Evolutionary conservation across 1,284 basidiomycete species (phyloP).

Genomic region (Rhodotorula sp.): DNA sequence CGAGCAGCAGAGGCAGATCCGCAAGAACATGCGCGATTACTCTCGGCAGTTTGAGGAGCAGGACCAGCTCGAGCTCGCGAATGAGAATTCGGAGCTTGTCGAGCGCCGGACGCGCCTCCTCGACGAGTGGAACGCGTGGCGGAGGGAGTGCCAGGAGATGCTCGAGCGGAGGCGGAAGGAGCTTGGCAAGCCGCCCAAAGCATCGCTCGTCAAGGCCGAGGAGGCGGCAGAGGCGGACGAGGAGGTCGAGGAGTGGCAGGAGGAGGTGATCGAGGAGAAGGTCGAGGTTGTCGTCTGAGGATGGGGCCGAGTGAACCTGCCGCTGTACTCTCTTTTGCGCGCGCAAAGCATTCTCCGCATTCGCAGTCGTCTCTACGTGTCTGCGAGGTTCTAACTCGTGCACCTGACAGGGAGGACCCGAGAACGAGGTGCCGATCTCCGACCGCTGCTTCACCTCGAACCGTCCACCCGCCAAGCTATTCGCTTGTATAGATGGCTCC

Average conservation of each 20-base stretch:
- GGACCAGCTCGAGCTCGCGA: conserved; percentile 91
- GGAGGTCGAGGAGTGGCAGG: conserved; percentile 75
- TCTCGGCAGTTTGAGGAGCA: conserved; percentile 93
- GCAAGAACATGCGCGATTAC: conserved; percentile 89
- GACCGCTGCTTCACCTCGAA: too few relatives aligned
- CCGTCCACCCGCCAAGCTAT: too few relatives aligned
- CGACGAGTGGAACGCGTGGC: conserved; percentile 99
- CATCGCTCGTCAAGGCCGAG: conserved; percentile 64
- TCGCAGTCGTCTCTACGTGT: too few relatives aligned
- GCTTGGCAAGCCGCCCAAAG: conserved; percentile 54
- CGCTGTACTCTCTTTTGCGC: too few relatives aligned
- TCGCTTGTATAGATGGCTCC: too few relatives aligned
- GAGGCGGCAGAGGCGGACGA: conserved; percentile 92
- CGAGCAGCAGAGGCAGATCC: conserved; percentile 83
- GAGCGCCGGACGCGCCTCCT: conserved; percentile 87
- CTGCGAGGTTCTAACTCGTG: too few relatives aligned
- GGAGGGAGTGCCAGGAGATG: conserved; percentile 49
- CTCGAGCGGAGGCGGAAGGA: conserved; percentile 63
- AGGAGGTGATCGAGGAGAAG: conserved; percentile 62
- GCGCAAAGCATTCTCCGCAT: too few relatives aligned
- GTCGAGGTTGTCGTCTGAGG: background rate
- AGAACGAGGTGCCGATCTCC: too few relatives aligned
- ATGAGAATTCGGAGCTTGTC: conserved; percentile 88
- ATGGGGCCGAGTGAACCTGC: too few relatives aligned
- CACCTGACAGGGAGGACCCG: too few relatives aligned